phyloP scores from a whole-genome alignment of 768 basidiomycete species.

The Coprinopsis strossmayeri region DNA sequence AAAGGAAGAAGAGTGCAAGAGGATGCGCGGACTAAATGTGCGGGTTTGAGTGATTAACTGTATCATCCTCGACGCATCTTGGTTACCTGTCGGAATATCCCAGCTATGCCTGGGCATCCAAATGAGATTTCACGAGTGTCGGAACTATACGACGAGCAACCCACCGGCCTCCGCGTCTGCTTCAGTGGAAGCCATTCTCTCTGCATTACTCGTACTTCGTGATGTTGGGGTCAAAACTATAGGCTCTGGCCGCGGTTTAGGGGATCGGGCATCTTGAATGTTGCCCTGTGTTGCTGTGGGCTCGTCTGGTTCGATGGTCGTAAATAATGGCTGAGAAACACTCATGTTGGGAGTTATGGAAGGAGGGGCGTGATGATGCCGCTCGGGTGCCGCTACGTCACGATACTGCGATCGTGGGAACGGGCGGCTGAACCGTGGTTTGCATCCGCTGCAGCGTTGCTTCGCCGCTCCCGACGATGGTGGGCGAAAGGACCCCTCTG shows the following conservation, averaged over 20 bases:
- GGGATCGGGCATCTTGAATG: slow-evolving; percentile 22
- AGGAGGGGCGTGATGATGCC: no score
- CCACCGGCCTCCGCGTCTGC: slow-evolving; percentile 74
- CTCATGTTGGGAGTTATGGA: slow-evolving; percentile 39
- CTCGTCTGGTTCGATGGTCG: slow-evolving; percentile 88
- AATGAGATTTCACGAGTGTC: slow-evolving; percentile 4
- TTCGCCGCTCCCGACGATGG: no score
- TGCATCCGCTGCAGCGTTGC: no score
- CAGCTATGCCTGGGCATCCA: slow-evolving; percentile 48
- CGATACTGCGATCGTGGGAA: no score
- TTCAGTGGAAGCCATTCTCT: slow-evolving; percentile 44
- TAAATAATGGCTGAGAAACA: slow-evolving; percentile 56
- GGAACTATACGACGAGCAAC: slow-evolving; percentile 14
- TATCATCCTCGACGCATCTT: background rate
- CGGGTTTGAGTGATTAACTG: slow-evolving; percentile 7
- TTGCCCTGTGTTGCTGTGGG: slow-evolving; percentile 30
- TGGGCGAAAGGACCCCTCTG: no score
- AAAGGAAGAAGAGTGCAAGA: slow-evolving; percentile 79
- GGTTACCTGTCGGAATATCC: slow-evolving; percentile 69
- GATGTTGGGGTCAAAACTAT: slow-evolving; percentile 56
- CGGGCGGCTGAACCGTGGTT: no score
- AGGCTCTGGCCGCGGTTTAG: slow-evolving; percentile 23
- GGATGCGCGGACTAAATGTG: slow-evolving; percentile 70
- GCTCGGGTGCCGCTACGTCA: no score
- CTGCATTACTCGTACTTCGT: slow-evolving; percentile 21